phyloP scores from a whole-genome alignment of 345 rosid species.

The Chamaenerion angustifolium region DNA sequence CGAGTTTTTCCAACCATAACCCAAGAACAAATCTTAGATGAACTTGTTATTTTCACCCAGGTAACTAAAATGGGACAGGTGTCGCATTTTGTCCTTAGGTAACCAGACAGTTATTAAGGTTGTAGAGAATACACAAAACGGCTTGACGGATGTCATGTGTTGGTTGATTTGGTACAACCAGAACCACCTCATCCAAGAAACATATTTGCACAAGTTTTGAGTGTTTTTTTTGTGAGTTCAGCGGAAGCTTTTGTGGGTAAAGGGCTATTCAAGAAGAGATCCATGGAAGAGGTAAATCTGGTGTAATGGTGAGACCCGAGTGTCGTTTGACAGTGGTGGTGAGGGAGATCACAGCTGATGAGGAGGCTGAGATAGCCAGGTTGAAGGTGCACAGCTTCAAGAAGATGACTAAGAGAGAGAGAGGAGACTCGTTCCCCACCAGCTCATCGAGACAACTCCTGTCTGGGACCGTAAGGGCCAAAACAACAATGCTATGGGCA shows the following conservation, averaged over 20 bases:
- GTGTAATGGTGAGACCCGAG: constrained; percentile 47
- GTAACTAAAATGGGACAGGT: no score
- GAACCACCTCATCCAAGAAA: background rate
- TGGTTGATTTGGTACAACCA: background rate
- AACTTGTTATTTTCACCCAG: no score
- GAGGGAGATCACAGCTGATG: constrained; percentile 72
- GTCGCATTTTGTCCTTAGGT: no score
- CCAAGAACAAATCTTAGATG: no score
- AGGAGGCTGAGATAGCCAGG: constrained; percentile 81
- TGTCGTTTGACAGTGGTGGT: constrained; percentile 71
- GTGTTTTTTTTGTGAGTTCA: constrained; percentile 10
- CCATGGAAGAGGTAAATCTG: constrained; percentile 53
- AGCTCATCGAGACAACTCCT: constrained; percentile 74
- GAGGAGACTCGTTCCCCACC: constrained; percentile 55
- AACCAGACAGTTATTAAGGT: no score
- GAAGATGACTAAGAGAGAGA: constrained; percentile 67
- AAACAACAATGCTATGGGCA: no score
- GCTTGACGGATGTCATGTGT: no score
- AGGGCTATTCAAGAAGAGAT: constrained; percentile 60
- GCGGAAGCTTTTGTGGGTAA: constrained; percentile 94
- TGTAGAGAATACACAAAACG: no score
- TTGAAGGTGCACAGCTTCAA: constrained; percentile 61
- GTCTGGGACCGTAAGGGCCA: constrained; percentile 60
- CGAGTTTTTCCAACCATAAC: no score
- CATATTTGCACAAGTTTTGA: background rate